Conservation (phyloP, 148 eudicot genomes). For the Silene uniflora region DNA sequence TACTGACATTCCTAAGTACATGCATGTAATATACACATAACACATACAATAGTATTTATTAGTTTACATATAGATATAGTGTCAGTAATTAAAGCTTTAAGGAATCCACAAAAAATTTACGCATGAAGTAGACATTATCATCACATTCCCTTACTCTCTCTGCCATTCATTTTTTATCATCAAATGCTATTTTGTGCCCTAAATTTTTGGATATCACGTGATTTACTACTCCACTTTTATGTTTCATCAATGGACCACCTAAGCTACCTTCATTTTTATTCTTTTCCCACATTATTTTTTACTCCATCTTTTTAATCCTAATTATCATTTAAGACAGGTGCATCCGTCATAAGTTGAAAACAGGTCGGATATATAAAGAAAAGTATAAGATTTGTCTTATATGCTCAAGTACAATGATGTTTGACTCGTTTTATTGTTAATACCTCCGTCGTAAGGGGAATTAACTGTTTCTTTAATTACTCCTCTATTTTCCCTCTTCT, state of each 20-base stretch:
- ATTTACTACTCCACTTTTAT: slow-evolving; percentile 8
- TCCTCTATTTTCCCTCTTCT: slow-evolving; percentile 16
- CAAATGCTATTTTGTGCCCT: background rate
- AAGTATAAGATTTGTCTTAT: too few species aligned
- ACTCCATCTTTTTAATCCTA: background rate
- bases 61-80: too few species aligned
- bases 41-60: background rate
- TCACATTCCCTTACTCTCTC: slow-evolving; percentile 11
- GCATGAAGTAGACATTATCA: slow-evolving; percentile 20
- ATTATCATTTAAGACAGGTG: too few species aligned
- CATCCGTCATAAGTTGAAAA: too few species aligned
- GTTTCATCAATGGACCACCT: slow-evolving; percentile 14
- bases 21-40: background rate
- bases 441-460: too few species aligned
- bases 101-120: background rate
- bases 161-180: background rate
- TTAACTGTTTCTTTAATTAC: too few species aligned
- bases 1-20: background rate
- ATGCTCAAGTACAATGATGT: too few species aligned
- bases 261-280: background rate
- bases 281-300: background rate
- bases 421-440: too few species aligned
- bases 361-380: too few species aligned
- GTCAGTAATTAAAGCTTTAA: background rate
- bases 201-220: slow-evolving; percentile 18